Evolutionary conservation across 176 grass and related monocot species (phyloP).

Genomic region (Thinopyrum elongatum): DNA sequence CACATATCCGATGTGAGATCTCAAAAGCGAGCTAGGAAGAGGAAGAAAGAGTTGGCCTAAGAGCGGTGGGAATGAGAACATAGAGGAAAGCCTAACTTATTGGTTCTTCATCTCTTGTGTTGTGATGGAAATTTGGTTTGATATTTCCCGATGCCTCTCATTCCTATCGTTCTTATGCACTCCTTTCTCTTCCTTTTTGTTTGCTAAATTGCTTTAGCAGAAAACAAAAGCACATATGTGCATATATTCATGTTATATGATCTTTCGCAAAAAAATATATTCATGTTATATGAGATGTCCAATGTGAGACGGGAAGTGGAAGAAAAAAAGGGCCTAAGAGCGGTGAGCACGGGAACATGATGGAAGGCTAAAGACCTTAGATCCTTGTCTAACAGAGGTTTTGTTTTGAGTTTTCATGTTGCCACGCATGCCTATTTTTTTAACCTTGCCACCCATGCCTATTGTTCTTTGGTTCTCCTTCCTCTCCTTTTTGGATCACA

Average conservation of each 20-base stretch:
- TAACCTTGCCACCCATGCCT: conserved; percentile 28
- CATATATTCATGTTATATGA: not conserved
- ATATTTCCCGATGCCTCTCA: conserved; percentile 31
- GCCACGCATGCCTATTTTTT: conserved; percentile 23
- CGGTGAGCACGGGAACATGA: not conserved
- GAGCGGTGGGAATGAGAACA: conserved; percentile 25
- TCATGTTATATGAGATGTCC: not conserved
- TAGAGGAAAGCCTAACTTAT: conserved; percentile 12
- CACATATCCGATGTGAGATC: not conserved
- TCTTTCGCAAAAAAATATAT: no score
- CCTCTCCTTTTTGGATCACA: not conserved
- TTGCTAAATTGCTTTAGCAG: not conserved
- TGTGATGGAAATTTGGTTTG: not conserved
- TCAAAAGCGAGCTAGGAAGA: conserved; percentile 18
- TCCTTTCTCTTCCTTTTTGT: conserved; percentile 29
- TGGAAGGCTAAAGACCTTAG: not conserved
- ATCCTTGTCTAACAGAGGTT: not conserved
- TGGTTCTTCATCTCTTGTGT: not conserved
- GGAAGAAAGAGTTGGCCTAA: conserved; percentile 28
- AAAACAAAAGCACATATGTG: not conserved
- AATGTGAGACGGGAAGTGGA: conserved; percentile 8
- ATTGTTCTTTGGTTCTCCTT: not conserved
- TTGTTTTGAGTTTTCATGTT: conserved; percentile 12
- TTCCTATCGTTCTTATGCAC: conserved; percentile 29
- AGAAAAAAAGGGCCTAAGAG: conserved; percentile 13